Conservation (phyloP, 805 yeast genomes). For the Candida qinlingensis region DNA sequence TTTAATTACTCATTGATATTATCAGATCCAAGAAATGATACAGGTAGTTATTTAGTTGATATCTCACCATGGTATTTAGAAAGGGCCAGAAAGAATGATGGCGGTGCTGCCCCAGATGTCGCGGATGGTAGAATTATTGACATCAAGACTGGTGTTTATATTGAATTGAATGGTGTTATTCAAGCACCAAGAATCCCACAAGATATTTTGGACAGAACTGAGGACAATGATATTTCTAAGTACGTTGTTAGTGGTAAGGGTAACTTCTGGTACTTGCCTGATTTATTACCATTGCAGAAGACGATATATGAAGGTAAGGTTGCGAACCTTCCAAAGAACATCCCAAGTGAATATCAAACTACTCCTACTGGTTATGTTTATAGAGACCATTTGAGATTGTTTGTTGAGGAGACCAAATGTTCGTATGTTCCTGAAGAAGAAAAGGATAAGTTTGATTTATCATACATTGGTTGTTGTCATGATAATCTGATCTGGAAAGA, state of each 20-base stretch:
- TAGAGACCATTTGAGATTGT: constrained; percentile 32
- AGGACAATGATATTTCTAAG: constrained; percentile 13
- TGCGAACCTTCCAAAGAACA: constrained; percentile 39
- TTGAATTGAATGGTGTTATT: constrained; percentile 48
- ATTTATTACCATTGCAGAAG: constrained; percentile 47
- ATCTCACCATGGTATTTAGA: constrained; percentile 46
- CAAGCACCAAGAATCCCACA: constrained; percentile 23
- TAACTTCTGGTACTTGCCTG: constrained; percentile 43
- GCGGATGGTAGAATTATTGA: constrained; percentile 56
- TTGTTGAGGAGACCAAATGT: constrained; percentile 34
- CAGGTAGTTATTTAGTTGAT: constrained; percentile 42
- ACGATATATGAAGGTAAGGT: constrained; percentile 55
- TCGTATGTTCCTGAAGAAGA: constrained; percentile 38
- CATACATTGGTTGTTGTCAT: constrained; percentile 38
- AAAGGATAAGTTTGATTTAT: constrained; percentile 28
- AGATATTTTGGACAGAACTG: constrained; percentile 6
- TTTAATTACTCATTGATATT: constrained; percentile 43
- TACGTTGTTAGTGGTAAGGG: constrained; percentile 35
- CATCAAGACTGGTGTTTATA: constrained; percentile 50
- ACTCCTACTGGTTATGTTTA: constrained; percentile 27
- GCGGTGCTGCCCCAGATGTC: constrained; percentile 38
- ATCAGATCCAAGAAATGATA: constrained; percentile 39
- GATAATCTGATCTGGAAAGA: constrained; percentile 34
- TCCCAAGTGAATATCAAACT: constrained; percentile 33
- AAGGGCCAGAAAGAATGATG: constrained; percentile 43